Evolutionary conservation across 345 rosid genomes (phyloP), one percentile per base, ranked within the genome.

Genomic region (Salix suchowensis): DNA sequence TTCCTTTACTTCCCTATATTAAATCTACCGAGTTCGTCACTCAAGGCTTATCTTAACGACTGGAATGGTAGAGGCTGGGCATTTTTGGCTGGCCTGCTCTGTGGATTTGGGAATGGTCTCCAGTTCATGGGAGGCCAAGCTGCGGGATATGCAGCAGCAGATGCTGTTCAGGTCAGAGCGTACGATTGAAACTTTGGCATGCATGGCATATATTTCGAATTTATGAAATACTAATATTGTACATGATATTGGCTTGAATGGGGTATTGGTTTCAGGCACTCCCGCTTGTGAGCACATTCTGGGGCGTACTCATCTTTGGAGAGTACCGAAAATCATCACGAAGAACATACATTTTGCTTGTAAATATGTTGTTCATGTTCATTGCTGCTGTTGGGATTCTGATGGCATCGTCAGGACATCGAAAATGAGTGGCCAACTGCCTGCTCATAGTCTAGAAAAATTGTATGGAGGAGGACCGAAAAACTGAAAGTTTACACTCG

Each of bases 51-150:
- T 71, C 23, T 90, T 24, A 86, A 83, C 2, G 97, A 94, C 77
- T 89, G 95, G 91, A 87, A 92, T 50, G 94, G 97, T 60, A 85
- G 98, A 76, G 91, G 97, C 40, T 94, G 94, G 98, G 91, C 98
- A 48, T 70, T 94, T 52, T 74, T 90, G 84, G 98, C 98, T 8
- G 98, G 97, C 2, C 75, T 94, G 42, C 79, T 94, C 10, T 94
- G 97, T 80, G 98, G 98, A 1, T 89, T 93, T 65, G 97, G 97
- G 1, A 86, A 92, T 58, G 98, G 97, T 52, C 94, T 92, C 76
- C 97, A 91, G 82, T 92, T 92, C 65, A 94, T 94, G 93, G 94
- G 94, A 0, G 98, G 98, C 71, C 97, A 94, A 80, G 95, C 97
- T 4, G 97, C 97, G 39, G 98, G 98, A 32, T 94, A 94, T 79